These are phyloP conservation scores for Spinacia oleracea DNA, from an alignment of 179 eudicot genomes.

Conservation along the genomic window DNA sequence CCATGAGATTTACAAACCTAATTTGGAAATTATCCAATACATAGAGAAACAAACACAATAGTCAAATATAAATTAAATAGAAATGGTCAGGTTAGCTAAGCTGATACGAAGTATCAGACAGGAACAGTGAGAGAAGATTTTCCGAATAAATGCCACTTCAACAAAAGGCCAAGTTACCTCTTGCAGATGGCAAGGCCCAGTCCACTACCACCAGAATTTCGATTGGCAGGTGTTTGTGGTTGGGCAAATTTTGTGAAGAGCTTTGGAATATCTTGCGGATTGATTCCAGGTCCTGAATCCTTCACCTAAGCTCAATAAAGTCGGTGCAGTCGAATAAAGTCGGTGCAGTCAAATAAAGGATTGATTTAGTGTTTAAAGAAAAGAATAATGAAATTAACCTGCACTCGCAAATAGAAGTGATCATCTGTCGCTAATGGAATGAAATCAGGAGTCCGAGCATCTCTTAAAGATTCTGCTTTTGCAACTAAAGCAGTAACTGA, in stretches of 20 bases:
- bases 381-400: slow-evolving; percentile 41
- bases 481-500: slow-evolving; percentile 56
- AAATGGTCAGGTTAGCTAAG: neutral
- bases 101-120: neutral
- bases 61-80: neutral
- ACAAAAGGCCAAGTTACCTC: slow-evolving; percentile 39
- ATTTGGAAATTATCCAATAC: slow-evolving; percentile 7
- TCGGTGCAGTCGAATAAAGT: slow-evolving; percentile 4
- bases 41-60: neutral
- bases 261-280: slow-evolving; percentile 64
- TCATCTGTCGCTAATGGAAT: slow-evolving; percentile 58
- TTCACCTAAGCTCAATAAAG: slow-evolving; percentile 46
- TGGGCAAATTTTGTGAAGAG: slow-evolving; percentile 66
- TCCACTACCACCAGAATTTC: slow-evolving; percentile 60
- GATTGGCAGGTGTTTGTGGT: slow-evolving; percentile 39
- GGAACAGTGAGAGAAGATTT: neutral
- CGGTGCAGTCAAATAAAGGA: neutral
- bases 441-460: slow-evolving; percentile 66
- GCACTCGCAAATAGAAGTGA: slow-evolving; percentile 73
- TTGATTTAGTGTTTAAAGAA: neutral
- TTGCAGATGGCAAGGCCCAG: slow-evolving; percentile 82
- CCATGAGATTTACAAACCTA: slow-evolving; percentile 79
- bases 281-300: slow-evolving; percentile 71
- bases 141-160: neutral
- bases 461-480: slow-evolving; percentile 61